These are phyloP conservation scores for Macrocybe gigantea DNA, from an alignment of 768 basidiomycete species.

Conservation along the genomic window DNA sequence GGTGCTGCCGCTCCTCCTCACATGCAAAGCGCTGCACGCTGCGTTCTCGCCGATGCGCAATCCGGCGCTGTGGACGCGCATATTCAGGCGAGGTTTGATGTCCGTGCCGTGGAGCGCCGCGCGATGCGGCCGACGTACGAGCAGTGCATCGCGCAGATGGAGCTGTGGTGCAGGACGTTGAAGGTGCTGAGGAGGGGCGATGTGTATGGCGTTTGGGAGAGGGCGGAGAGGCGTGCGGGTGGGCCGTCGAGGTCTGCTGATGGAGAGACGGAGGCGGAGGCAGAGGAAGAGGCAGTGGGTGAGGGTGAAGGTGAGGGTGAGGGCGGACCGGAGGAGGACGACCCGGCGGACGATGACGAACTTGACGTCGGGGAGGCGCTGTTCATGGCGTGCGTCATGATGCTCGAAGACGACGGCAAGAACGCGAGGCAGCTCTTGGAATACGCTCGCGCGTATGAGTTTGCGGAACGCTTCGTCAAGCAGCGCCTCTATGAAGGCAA, in stretches of 20 bases:
- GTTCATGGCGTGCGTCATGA: slow-evolving; percentile 46
- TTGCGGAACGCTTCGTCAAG: slow-evolving; percentile 39
- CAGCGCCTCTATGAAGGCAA: slow-evolving; percentile 38
- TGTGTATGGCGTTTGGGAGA: too few species aligned
- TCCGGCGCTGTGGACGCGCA: slow-evolving; percentile 40
- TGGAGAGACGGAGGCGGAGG: too few species aligned
- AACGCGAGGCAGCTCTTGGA: slow-evolving; percentile 50
- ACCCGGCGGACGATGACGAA: slow-evolving; percentile 17
- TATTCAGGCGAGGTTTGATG: slow-evolving; percentile 59
- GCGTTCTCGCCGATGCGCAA: slow-evolving; percentile 24
- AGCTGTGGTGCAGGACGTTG: too few species aligned
- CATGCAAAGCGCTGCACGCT: slow-evolving; percentile 33
- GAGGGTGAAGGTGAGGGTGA: slow-evolving; percentile 17
- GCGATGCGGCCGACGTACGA: slow-evolving; percentile 28
- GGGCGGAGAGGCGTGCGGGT: too few species aligned
- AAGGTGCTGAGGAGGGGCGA: slow-evolving; percentile 5
- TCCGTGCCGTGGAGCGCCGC: slow-evolving; percentile 43
- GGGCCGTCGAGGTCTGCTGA: too few species aligned
- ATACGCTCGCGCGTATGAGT: slow-evolving; percentile 40
- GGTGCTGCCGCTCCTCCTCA: slow-evolving; percentile 42
- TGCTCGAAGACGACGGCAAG: slow-evolving; percentile 63
- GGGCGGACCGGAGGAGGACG: slow-evolving; percentile 8
- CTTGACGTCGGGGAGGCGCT: slow-evolving; percentile 30
- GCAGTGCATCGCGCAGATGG: slow-evolving; percentile 25
- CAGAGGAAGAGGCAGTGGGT: too few species aligned